phyloP scores from a whole-genome alignment of 768 basidiomycete genomes.

The Suillus brevipes region DNA sequence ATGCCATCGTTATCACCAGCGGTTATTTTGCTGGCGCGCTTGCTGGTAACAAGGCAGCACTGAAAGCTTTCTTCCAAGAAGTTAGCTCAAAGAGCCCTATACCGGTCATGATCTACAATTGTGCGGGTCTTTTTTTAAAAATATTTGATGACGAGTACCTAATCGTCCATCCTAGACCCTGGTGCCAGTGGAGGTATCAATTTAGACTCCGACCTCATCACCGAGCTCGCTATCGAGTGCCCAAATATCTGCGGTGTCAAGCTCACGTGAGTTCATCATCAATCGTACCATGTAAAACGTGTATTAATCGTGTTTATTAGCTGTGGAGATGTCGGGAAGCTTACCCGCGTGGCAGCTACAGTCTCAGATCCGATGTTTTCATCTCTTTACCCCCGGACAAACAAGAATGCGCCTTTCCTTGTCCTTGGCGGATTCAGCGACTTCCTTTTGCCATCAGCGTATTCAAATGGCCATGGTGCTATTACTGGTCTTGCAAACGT shows the following conservation, averaged over 20 bases:
- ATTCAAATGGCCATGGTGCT: constrained; percentile 79
- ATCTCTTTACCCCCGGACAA: constrained; percentile 64
- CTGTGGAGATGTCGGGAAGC: constrained; percentile 90
- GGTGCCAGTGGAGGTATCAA: constrained; percentile 89
- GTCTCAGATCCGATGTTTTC: constrained; percentile 60
- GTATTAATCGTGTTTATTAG: constrained; percentile 37
- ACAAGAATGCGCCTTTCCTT: constrained; percentile 67
- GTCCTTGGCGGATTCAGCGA: constrained; percentile 87
- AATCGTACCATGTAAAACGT: neutral
- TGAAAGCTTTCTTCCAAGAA: constrained; percentile 79
- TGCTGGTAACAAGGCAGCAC: constrained; percentile 56
- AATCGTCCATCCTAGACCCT: constrained; percentile 55
- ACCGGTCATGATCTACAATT: constrained; percentile 88
- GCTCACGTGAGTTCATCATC: constrained; percentile 62
- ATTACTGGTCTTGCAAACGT: constrained; percentile 90
- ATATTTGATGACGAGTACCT: neutral
- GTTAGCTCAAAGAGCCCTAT: constrained; percentile 79
- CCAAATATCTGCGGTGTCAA: constrained; percentile 86
- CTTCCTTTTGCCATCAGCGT: constrained; percentile 73
- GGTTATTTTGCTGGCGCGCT: constrained; percentile 86
- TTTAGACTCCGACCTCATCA: constrained; percentile 85
- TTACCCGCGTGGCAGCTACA: constrained; percentile 76
- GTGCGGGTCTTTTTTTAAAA: constrained; percentile 41
- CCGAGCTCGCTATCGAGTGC: constrained; percentile 72
- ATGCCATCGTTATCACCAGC: constrained; percentile 79